Evolutionary conservation across 805 yeast genomes (phyloP).

Genomic region (Nakazawaea ernobii): DNA sequence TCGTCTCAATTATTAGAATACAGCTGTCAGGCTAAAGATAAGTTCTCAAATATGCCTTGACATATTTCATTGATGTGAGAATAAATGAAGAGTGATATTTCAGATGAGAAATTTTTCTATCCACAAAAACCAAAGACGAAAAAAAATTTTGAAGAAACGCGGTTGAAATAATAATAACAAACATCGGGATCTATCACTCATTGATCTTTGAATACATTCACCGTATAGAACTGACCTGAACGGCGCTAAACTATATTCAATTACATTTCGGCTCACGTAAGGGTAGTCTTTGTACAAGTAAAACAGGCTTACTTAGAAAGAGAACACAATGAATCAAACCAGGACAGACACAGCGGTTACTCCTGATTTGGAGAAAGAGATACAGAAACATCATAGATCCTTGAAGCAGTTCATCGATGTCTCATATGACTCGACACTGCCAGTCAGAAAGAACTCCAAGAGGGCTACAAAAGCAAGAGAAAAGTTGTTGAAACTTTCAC

Average conservation of each 20-base stretch:
- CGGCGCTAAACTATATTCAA: too few species aligned
- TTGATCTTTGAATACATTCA: background rate
- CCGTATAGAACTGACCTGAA: too few species aligned
- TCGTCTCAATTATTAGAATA: too few species aligned
- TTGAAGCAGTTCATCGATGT: constrained; percentile 45
- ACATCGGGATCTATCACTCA: background rate
- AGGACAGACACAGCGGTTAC: background rate
- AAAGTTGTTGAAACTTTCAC: constrained; percentile 73
- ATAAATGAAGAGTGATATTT: too few species aligned
- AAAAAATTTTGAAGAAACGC: background rate
- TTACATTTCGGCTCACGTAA: too few species aligned
- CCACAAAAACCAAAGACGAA: background rate
- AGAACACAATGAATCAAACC: background rate
- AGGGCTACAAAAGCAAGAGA: constrained; percentile 80
- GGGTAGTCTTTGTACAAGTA: background rate
- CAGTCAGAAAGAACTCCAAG: constrained; percentile 37
- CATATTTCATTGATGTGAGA: too few species aligned
- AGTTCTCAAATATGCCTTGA: too few species aligned
- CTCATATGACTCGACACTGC: constrained; percentile 38
- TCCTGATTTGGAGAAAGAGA: constrained; percentile 11
- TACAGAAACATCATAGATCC: constrained; percentile 36
- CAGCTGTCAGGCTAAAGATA: too few species aligned
- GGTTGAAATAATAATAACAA: background rate
- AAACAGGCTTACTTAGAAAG: background rate
- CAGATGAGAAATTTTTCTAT: background rate